Conservation (phyloP, 2,329 filamentous ascomycete genomes). For the Tolypocladium capitatum region DNA sequence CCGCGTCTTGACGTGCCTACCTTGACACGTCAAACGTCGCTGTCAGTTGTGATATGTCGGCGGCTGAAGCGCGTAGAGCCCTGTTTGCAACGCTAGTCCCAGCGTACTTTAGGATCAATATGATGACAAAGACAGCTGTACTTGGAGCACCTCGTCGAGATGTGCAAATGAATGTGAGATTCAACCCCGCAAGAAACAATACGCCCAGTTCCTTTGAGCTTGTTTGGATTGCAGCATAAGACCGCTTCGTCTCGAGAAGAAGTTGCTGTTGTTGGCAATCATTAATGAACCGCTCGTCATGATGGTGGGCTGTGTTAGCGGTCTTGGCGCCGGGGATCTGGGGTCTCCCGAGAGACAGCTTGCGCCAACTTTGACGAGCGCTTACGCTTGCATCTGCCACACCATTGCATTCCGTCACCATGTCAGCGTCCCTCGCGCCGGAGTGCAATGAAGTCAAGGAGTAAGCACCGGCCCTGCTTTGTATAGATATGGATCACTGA, state of each 20-base stretch:
- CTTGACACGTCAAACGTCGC: constrained; percentile 3
- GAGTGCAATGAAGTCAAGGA: constrained; percentile 96
- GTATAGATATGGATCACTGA: neutral
- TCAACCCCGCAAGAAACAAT: neutral
- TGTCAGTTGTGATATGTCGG: neutral
- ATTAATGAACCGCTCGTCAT: neutral
- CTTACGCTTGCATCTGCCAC: neutral
- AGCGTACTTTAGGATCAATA: neutral
- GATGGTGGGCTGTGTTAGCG: neutral
- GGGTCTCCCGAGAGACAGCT: neutral
- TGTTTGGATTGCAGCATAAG: neutral
- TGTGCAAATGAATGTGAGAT: neutral
- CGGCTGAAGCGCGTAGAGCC: neutral
- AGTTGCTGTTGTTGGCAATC: neutral
- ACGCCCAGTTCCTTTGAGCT: neutral
- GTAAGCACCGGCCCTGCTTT: constrained; percentile 35
- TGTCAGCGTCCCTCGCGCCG: constrained; percentile 90
- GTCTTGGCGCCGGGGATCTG: neutral
- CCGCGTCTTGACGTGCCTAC: constrained; percentile 7
- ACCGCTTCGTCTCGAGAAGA: too few species aligned
- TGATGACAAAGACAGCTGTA: neutral
- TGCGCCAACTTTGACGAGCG: neutral
- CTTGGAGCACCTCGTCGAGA: neutral
- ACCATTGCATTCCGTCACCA: neutral
- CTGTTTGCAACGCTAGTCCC: neutral